A percentile compares a stretch with the other conserved stretches of the same genome.
Conservation (phyloP, 2,329 filamentous ascomycete species). For the Dactylellina haptotyla region DNA sequence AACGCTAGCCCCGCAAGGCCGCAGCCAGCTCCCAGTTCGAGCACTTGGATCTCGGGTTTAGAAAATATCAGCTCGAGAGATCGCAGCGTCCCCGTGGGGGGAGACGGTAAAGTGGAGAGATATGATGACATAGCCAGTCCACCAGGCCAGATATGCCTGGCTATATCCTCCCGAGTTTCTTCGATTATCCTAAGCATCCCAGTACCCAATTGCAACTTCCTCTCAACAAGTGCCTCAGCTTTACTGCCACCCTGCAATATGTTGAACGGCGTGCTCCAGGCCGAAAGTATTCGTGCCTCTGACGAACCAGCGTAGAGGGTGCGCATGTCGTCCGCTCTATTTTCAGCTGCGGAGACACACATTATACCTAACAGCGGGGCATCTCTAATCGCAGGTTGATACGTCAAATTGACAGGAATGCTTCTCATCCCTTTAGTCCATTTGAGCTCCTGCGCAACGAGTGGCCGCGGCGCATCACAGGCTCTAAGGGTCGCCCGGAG, state of each 20-base stretch:
- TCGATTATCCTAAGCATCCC: constrained; percentile 69
- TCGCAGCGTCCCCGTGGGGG: constrained; percentile 3
- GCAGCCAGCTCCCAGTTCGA: constrained; percentile 75
- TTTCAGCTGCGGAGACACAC: constrained; percentile 49
- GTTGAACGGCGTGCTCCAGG: constrained; percentile 55
- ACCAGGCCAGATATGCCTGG: constrained; percentile 72
- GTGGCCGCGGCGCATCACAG: constrained; percentile 20
- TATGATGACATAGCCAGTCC: constrained; percentile 61
- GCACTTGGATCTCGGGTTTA: constrained; percentile 61
- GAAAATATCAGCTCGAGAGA: constrained; percentile 42
- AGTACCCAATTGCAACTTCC: constrained; percentile 65
- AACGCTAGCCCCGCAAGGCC: constrained; percentile 75
- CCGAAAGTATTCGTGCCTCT: constrained; percentile 53
- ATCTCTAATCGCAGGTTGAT: constrained; percentile 20
- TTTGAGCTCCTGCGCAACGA: constrained; percentile 43
- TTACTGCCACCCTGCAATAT: constrained; percentile 57
- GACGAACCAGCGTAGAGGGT: constrained; percentile 20
- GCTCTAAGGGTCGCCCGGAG: constrained; percentile 53
- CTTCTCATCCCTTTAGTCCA: constrained; percentile 57
- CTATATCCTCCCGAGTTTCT: constrained; percentile 78
- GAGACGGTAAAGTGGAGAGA: constrained; percentile 55
- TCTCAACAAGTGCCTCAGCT: constrained; percentile 67
- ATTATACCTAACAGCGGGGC: constrained; percentile 28
- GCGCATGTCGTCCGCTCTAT: constrained; percentile 55
- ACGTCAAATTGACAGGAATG: constrained; percentile 53